Base-by-base conservation (phyloP, 352 stramenopile genomes). In the Hyaloperonospora brassicae region DNA sequence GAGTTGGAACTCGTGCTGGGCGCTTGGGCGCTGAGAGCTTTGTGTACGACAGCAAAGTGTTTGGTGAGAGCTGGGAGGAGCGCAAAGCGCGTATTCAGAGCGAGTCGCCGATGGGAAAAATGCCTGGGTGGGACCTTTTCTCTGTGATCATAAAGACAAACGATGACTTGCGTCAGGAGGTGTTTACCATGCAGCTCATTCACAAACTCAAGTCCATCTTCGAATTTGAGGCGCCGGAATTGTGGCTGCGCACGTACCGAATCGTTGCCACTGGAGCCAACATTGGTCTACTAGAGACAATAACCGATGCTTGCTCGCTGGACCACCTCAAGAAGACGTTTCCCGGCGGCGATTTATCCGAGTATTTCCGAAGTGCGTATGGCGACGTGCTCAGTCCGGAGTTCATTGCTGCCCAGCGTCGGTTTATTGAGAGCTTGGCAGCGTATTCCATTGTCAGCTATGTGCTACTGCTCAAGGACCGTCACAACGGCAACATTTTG, bases 401-500 rank as follows among this genome's bases (percentile, higher is more conserved):
- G 17, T 86, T 82, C 44, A 63, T 77, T 25, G 57, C 57, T 10
- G 95, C 96, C 2, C 90, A 96, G 44, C 63, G 57, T 12, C 98
- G 97, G 36, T 99, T 98, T 51, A 92, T 98, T 55, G 71, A 86
- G 24, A 97, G 85, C 55, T 84, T 98, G 64, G 96, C 95, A 2
- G 97, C 88, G 42, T 99, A 99, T 71, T 98, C 90, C 9, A 81
- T 99, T 34, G 89, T 98, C n/a, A 95, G 79, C 38, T 99, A 99
- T 59, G 70, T 99, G 22, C 68, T 99, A 14, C 72, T 97, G 41
- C 72, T 99, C 45, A 98, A 99, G 66, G 97, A 99, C 70, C 86
- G 95, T 1, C 96, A 99, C 85, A 99, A 99, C 57, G 96, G 95
- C 14, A 98, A 99, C 70, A 97, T 99, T 25, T 87, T 99, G 76